Evolutionary conservation across 176 grass and related monocot species (phyloP).

Genomic region (Dactylis glomerata): DNA sequence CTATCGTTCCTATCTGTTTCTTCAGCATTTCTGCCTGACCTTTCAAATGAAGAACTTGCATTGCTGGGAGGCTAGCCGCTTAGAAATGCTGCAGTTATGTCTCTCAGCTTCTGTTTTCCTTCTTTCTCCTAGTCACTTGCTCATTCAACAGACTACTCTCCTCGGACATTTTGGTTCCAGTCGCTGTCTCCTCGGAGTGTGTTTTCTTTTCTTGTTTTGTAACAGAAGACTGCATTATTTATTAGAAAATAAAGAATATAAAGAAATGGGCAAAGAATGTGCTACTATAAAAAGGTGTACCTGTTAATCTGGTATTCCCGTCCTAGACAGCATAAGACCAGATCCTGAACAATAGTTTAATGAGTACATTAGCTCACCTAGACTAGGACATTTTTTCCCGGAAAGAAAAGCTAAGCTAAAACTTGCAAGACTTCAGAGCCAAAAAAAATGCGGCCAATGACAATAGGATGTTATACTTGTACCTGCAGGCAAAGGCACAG

Average conservation of each 20-base stretch:
- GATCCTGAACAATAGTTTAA: slow-evolving; percentile 19
- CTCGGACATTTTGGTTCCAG: neutral
- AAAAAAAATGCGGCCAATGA: neutral
- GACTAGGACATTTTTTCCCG: neutral
- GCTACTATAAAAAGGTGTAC: neutral
- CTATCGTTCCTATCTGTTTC: neutral
- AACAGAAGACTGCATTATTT: neutral
- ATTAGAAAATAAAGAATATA: slow-evolving; percentile 7
- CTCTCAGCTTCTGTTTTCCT: neutral
- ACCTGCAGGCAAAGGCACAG: slow-evolving; percentile 29
- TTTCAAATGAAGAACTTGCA: neutral
- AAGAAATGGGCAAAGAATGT: slow-evolving; percentile 7
- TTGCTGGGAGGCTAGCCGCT: neutral
- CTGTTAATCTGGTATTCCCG: slow-evolving; percentile 12
- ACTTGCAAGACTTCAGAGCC: neutral
- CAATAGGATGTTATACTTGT: slow-evolving; percentile 2
- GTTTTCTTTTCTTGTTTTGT: neutral
- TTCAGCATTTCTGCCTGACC: neutral
- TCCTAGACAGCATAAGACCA: slow-evolving; percentile 10
- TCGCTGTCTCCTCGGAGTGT: neutral
- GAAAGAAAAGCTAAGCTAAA: neutral
- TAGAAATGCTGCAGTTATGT: slow-evolving; percentile 3
- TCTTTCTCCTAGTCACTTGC: neutral
- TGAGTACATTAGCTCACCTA: neutral
- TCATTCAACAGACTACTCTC: neutral